phyloP scores from a whole-genome alignment of 2,329 filamentous ascomycete species.

The Talaromyces sp. region DNA sequence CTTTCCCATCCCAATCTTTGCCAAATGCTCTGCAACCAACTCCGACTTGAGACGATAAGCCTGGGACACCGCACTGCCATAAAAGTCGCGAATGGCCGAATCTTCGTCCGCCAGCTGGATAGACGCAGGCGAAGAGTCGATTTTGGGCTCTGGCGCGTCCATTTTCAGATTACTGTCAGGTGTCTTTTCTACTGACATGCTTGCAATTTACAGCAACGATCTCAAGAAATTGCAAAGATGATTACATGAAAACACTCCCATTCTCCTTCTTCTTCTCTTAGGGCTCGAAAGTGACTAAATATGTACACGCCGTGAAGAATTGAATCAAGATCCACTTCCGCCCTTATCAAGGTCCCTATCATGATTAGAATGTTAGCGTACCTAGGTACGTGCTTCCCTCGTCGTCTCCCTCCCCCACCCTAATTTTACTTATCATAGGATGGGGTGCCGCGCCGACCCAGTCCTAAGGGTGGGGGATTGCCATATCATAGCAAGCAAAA shows the following conservation, averaged over 20 bases:
- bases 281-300: not conserved
- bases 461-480: not conserved
- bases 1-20: conserved; percentile 32
- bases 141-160: not conserved
- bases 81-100: conserved; percentile 28
- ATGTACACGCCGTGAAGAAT: not conserved
- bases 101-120: not conserved
- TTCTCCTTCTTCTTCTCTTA: not conserved
- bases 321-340: conserved; percentile 1
- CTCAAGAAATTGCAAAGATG: not conserved
- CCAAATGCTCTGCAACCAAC: conserved; percentile 26
- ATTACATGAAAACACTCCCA: too few relatives aligned
- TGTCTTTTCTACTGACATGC: not conserved
- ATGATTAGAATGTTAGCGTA: not conserved
- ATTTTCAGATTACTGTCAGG: not conserved
- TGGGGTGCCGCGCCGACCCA: not conserved
- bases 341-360: not conserved
- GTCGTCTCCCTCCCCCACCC: not conserved
- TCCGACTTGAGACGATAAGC: conserved; percentile 33
- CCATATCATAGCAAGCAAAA: not conserved
- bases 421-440: not conserved
- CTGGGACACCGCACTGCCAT: conserved; percentile 33
- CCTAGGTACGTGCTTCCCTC: not conserved
- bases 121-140: not conserved
- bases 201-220: not conserved